These are phyloP conservation scores for Parietichytrium sp. DNA, from an alignment of 108 stramenopile genomes.

Conservation along the genomic window DNA sequence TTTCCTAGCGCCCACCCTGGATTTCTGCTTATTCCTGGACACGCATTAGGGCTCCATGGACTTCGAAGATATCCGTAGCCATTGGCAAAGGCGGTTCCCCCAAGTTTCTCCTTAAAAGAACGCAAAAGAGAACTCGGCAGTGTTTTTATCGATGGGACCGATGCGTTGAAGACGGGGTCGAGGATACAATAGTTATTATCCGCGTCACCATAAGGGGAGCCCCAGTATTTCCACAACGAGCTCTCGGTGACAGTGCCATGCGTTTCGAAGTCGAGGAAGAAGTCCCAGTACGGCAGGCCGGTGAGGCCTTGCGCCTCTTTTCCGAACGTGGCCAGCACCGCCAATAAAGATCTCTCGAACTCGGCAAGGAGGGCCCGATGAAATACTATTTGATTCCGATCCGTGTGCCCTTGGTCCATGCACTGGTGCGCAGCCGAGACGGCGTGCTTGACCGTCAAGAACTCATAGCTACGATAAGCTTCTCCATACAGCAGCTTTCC, in stretches of 20 bases:
- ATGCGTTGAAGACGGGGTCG: neutral
- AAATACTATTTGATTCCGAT: neutral
- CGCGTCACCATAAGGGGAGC: slow-evolving; percentile 9
- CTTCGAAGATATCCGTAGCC: neutral
- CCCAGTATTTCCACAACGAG: slow-evolving; percentile 34
- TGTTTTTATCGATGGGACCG: neutral
- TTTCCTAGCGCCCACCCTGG: neutral
- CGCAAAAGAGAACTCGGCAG: neutral
- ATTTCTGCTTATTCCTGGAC: neutral
- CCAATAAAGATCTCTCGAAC: neutral
- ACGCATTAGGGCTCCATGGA: neutral
- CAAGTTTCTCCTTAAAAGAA: neutral
- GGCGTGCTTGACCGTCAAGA: slow-evolving; percentile 20
- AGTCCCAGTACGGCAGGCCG: slow-evolving; percentile 31
- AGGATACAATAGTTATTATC: slow-evolving; percentile 11
- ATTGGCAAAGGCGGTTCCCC: neutral
- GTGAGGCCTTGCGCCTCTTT: neutral
- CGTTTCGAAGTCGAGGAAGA: neutral
- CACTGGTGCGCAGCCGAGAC: slow-evolving; percentile 1
- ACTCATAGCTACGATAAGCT: neutral
- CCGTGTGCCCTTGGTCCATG: slow-evolving; percentile 15
- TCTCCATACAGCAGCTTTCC: neutral
- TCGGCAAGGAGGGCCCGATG: slow-evolving; percentile 12
- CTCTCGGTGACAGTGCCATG: neutral
- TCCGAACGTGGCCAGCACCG: neutral